A percentile compares a stretch with the other conserved stretches of the same genome.
phyloP scores from a whole-genome alignment of 345 rosid genomes.

The Populus ilicifolia region DNA sequence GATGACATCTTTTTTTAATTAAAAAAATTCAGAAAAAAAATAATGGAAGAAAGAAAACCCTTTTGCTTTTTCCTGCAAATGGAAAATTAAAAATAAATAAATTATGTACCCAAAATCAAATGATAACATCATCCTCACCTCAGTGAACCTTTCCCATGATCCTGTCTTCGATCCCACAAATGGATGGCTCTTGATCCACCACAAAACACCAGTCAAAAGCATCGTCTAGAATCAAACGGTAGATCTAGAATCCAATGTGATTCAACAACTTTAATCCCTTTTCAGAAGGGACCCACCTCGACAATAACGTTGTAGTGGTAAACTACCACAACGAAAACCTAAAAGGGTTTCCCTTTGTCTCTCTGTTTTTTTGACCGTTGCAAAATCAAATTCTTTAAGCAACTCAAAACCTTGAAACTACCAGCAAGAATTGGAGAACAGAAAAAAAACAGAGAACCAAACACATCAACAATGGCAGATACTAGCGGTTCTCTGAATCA shows the following conservation, averaged over 20 bases:
- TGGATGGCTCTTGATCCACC: not conserved
- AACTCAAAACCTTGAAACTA: not conserved
- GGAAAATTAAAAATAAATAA: no score
- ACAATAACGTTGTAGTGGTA: constrained; percentile 30
- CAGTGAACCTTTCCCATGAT: no score
- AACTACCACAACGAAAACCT: not conserved
- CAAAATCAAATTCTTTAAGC: constrained; percentile 15
- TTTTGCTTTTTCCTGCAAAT: no score
- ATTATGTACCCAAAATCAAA: no score
- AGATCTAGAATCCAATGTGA: constrained; percentile 30
- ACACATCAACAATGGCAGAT: constrained; percentile 34
- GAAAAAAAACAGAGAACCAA: not conserved
- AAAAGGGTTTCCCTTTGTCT: constrained; percentile 7
- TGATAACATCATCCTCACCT: no score
- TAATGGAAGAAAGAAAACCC: no score
- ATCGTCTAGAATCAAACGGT: constrained; percentile 21
- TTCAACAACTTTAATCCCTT: not conserved
- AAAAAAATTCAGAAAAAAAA: no score
- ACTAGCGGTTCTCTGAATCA: constrained; percentile 23
- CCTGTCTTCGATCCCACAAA: not conserved
- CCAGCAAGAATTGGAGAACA: constrained; percentile 12
- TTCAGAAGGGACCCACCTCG: constrained; percentile 28
- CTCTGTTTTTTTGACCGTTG: constrained; percentile 47
- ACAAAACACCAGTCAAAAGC: not conserved
- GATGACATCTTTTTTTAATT: not conserved